Base-by-base conservation (phyloP, 495 filamentous ascomycete species). In the Aspergillus asperescens region DNA sequence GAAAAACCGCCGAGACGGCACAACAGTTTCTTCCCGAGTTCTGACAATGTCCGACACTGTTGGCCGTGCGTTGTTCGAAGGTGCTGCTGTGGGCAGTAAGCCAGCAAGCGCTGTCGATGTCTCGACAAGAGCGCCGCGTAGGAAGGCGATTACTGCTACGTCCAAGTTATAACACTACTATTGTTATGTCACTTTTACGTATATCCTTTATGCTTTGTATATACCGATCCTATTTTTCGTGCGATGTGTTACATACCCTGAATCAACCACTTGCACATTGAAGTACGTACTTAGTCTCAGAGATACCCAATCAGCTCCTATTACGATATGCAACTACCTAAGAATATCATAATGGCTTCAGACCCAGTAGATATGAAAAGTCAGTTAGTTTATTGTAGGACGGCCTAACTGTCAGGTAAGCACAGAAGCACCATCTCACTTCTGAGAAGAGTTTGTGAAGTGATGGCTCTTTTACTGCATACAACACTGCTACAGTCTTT, bases 1-100 rank as follows among this genome's bases (percentile, higher is more conserved):
- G 5, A 97, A 96, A 81, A 96, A 96, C 68, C 70, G 93, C 12
- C 78, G 93, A 22, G 93, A 98, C 66, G 90, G 90, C 12, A 86
- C 86, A 1, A 95, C 90, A 1, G 91, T 98, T 16, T 84, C 82
- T 43, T 88, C 81, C 0, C 74, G 93, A n/a, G 90, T 98, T 1
- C 61, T 98, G 23, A 66, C 66, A 42, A 77, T 95, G 57, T 83
- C 85, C n/a, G 87, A 90, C 49, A 40, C 60, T 7, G 75, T 85
- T 25, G 81, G 81, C 0, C 66, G 62, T 22, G 62, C 71, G 27
- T 62, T 87, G 5, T 83, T 77, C 38, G 58, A 63, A 23, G 66
- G 55, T 24, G 67, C 71, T 24, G 67, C 71, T 1, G 59, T 67
- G 6, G 62, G 61, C 22, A 61, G 65, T 18, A 59, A 54, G 18